Conservation (phyloP, 2,329 filamentous ascomycete genomes). For the Truncatella angustata region DNA sequence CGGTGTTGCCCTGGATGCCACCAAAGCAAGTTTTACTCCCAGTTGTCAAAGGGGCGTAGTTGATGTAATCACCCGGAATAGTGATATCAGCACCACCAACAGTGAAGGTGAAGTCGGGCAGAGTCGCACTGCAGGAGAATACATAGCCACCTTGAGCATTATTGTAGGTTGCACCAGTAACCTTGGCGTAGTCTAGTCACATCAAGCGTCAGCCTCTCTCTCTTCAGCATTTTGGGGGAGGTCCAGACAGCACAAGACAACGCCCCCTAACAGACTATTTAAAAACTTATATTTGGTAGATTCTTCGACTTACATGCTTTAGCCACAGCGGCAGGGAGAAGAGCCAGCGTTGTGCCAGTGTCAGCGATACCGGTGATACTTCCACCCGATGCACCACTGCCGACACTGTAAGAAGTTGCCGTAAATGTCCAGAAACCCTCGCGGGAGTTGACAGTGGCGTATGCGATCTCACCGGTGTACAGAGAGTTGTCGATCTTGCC, state of each 20-base stretch:
- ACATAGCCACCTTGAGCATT: conserved; percentile 49
- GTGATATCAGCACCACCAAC: conserved; percentile 17
- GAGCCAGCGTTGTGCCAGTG: conserved; percentile 64
- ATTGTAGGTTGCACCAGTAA: conserved; percentile 45
- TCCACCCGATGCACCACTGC: conserved; percentile 22
- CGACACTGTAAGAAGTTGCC: conserved; percentile 53
- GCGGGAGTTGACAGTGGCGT: conserved; percentile 51
- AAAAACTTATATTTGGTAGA: too few relatives aligned
- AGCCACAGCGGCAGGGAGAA: conserved; percentile 50
- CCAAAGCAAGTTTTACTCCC: conserved; percentile 7
- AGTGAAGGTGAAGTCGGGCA: conserved; percentile 39
- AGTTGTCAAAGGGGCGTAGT: not conserved
- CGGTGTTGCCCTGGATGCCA: conserved; percentile 9
- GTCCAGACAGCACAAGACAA: too few relatives aligned
- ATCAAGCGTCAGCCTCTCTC: too few relatives aligned
- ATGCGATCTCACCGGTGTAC: conserved; percentile 58
- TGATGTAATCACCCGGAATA: conserved; percentile 4
- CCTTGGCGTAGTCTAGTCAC: conserved; percentile 60
- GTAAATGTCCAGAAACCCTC: conserved; percentile 65
- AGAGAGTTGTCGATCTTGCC: conserved; percentile 51
- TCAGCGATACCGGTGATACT: conserved; percentile 41
- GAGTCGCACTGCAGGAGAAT: conserved; percentile 49
- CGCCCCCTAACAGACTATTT: too few relatives aligned
- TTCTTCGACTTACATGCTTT: too few relatives aligned
- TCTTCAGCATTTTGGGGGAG: too few relatives aligned